These are phyloP conservation scores for Mesotaenium endlicherianum DNA, from an alignment of 139 green algal genomes.

Conservation along the genomic window DNA sequence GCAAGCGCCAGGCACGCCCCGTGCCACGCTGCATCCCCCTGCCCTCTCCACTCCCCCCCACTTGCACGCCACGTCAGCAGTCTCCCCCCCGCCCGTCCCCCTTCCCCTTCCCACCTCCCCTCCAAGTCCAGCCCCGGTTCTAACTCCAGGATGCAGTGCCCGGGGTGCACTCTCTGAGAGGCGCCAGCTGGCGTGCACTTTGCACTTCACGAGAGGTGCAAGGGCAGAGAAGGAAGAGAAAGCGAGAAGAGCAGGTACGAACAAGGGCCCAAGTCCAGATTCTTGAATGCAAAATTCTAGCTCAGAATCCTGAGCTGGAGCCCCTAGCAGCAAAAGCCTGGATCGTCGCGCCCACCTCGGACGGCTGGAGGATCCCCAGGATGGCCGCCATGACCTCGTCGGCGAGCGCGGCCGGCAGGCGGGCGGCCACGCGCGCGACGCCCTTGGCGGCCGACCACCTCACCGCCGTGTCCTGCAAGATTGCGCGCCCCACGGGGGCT, in stretches of 20 bases:
- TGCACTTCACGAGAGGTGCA: neutral
- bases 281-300: no score
- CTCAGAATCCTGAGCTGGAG: no score
- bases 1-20: slow-evolving; percentile 92
- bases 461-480: slow-evolving; percentile 83
- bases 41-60: no score
- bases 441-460: slow-evolving; percentile 93
- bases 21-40: slow-evolving; percentile 84
- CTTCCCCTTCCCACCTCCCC: neutral
- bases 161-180: neutral
- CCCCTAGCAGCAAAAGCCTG: no score
- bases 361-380: slow-evolving; percentile 67
- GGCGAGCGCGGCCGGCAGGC: slow-evolving; percentile 77
- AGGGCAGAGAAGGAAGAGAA: neutral
- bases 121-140: no score
- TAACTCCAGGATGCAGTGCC: neutral
- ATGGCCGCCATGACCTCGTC: slow-evolving; percentile 81
- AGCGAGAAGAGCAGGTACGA: neutral
- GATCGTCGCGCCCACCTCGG: slow-evolving; percentile 50
- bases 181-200: neutral
- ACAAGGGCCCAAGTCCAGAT: no score
- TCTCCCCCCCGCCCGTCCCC: neutral
- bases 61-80: no score
- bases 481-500: no score
- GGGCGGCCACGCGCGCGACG: slow-evolving; percentile 76